Percentiles rank a stretch among this genome's conserved stretches.
These are phyloP conservation scores for Mucor circinelloides DNA, from an alignment of 371 early-diverging fungal species.

Conservation along the genomic window DNA sequence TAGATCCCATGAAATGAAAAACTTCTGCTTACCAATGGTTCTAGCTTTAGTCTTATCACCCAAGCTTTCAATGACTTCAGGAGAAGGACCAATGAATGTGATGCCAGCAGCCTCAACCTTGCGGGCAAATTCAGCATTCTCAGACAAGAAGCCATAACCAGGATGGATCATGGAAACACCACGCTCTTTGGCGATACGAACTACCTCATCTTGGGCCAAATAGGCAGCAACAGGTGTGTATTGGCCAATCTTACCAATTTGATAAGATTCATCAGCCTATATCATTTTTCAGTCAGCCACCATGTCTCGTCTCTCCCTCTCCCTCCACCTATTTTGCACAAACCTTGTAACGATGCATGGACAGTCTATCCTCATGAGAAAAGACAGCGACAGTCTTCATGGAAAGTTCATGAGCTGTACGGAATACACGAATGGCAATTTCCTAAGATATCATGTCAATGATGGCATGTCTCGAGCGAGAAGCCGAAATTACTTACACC, in stretches of 20 bases:
- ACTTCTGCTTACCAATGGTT: conserved; percentile 58
- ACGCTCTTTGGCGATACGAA: conserved; percentile 78
- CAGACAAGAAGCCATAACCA: conserved; percentile 92
- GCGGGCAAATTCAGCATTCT: conserved; percentile 86
- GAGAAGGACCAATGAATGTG: conserved; percentile 89
- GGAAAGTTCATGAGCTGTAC: conserved; percentile 90
- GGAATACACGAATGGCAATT: conserved; percentile 90
- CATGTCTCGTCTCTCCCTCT: neutral
- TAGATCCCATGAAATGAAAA: neutral
- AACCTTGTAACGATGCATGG: conserved; percentile 92
- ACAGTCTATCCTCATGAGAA: conserved; percentile 86
- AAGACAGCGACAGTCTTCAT: conserved; percentile 88
- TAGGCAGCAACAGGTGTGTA: conserved; percentile 94
- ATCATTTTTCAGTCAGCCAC: neutral
- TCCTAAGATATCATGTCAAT: conserved; percentile 49
- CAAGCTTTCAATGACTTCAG: conserved; percentile 82
- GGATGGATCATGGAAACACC: conserved; percentile 84
- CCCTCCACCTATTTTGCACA: neutral
- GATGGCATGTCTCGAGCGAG: neutral
- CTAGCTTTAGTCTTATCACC: conserved; percentile 95
- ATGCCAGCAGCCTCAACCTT: conserved; percentile 89
- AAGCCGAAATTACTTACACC: conserved; percentile 50
- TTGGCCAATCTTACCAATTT: conserved; percentile 79
- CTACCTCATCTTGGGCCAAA: conserved; percentile 89
- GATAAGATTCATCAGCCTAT: conserved; percentile 90